phyloP scores from a whole-genome alignment of 345 rosid genomes.

The Iberis pinnata region DNA sequence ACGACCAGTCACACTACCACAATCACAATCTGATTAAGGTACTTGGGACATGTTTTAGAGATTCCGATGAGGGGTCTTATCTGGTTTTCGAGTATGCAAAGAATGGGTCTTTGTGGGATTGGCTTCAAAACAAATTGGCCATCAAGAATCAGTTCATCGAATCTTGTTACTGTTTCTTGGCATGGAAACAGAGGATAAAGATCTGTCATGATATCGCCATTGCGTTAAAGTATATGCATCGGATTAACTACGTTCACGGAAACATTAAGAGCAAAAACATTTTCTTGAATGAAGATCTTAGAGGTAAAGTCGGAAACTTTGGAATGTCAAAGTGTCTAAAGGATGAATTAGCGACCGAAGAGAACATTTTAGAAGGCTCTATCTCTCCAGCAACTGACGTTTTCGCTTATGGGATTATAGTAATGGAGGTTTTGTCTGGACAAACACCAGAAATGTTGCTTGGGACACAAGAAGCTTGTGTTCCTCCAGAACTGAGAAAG shows the following conservation, averaged over 20 bases:
- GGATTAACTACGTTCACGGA: constrained; percentile 61
- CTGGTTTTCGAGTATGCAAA: constrained; percentile 71
- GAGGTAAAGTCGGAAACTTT: constrained; percentile 68
- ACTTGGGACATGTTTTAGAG: constrained; percentile 55
- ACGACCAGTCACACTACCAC: constrained; percentile 46
- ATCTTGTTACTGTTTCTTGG: constrained; percentile 81
- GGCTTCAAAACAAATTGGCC: constrained; percentile 88
- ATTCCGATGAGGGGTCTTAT: constrained; percentile 34
- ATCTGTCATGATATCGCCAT: constrained; percentile 79
- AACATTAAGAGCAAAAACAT: constrained; percentile 66
- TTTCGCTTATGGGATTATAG: constrained; percentile 61
- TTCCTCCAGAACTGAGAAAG: constrained; percentile 28
- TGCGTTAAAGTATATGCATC: constrained; percentile 83
- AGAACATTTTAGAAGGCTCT: constrained; percentile 42
- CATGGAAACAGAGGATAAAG: constrained; percentile 83
- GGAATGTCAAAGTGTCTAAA: constrained; percentile 56
- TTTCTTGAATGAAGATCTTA: constrained; percentile 82
- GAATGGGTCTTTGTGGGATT: constrained; percentile 83
- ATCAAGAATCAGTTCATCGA: constrained; percentile 89
- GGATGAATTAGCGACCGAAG: constrained; percentile 33
- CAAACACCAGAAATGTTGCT: constrained; percentile 44
- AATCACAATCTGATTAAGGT: constrained; percentile 72
- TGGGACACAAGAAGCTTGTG: constrained; percentile 10
- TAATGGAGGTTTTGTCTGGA: constrained; percentile 72
- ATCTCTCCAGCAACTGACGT: constrained; percentile 53